Percentiles rank a stretch among this genome's conserved stretches.
Evolutionary conservation across 805 yeast genomes (phyloP).

Genomic region (Wickerhamiella brachini): DNA sequence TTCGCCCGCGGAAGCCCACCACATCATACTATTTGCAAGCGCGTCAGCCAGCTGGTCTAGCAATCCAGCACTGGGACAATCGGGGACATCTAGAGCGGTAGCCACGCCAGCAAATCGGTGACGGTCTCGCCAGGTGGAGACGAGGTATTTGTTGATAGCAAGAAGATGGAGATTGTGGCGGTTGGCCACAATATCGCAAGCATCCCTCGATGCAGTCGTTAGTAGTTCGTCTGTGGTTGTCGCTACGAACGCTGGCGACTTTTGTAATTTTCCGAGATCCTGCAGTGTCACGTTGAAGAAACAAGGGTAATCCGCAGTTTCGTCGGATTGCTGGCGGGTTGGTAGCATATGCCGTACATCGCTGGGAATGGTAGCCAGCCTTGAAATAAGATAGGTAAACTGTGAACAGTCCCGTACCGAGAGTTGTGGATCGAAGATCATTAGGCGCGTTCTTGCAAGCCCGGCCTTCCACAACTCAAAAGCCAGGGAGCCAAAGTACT

Average conservation of each 20-base stretch:
- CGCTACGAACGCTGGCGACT: slow-evolving; percentile 35
- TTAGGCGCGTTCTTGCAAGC: slow-evolving; percentile 41
- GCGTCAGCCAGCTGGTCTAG: slow-evolving; percentile 13
- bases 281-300: slow-evolving; percentile 50
- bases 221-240: slow-evolving; percentile 56
- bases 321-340: slow-evolving; percentile 15
- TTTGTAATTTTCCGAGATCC: slow-evolving; percentile 33
- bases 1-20: slow-evolving; percentile 87
- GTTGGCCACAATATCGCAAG: slow-evolving; percentile 13
- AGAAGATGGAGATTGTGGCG: slow-evolving; percentile 1
- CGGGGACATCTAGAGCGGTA: slow-evolving; percentile 9
- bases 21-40: slow-evolving; percentile 38
- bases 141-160: neutral
- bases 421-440: slow-evolving; percentile 25
- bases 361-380: slow-evolving; percentile 50
- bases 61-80: slow-evolving; percentile 2
- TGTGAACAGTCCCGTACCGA: slow-evolving; percentile 21
- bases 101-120: slow-evolving; percentile 16
- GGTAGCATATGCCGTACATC: slow-evolving; percentile 31
- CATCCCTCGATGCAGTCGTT: slow-evolving; percentile 21
- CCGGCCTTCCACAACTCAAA: slow-evolving; percentile 53
- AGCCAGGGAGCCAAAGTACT: slow-evolving; percentile 47
- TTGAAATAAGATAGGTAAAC: slow-evolving; percentile 43
- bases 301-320: slow-evolving; percentile 11
- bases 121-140: slow-evolving; percentile 19